phyloP scores from a whole-genome alignment of 2,329 filamentous ascomycete genomes.

The Amphichorda felina region DNA sequence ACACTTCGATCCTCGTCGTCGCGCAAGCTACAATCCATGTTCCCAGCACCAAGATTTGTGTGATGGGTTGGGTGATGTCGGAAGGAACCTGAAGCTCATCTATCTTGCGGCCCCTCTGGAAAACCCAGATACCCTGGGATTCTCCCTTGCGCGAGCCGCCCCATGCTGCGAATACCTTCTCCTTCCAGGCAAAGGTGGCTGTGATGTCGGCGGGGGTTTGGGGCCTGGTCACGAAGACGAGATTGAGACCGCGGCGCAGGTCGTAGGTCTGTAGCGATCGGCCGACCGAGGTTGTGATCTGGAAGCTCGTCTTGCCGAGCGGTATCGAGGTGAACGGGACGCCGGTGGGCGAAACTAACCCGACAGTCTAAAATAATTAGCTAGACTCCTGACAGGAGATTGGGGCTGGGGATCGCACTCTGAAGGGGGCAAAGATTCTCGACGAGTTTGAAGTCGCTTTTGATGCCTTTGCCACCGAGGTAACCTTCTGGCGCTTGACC shows the following conservation, averaged over 20 bases:
- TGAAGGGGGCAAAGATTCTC: constrained; percentile 83
- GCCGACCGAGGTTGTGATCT: constrained; percentile 92
- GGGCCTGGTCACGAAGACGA: constrained; percentile 86
- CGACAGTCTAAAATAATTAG: constrained; percentile 56
- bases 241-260: constrained; percentile 74
- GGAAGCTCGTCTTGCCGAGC: constrained; percentile 87
- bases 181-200: constrained; percentile 77
- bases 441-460: constrained; percentile 39
- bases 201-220: constrained; percentile 81
- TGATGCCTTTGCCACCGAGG: constrained; percentile 22
- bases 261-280: constrained; percentile 92
- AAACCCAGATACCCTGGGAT: constrained; percentile 71
- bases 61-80: constrained; percentile 58
- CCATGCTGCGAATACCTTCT: constrained; percentile 83
- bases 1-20: constrained; percentile 68
- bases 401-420: constrained; percentile 46
- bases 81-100: constrained; percentile 59
- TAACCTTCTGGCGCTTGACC: constrained; percentile 66
- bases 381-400: neutral
- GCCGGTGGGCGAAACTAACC: constrained; percentile 78
- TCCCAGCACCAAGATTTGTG: constrained; percentile 71
- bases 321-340: constrained; percentile 86
- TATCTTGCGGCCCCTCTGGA: constrained; percentile 79
- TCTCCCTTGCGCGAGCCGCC: constrained; percentile 44
- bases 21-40: constrained; percentile 83